phyloP scores from a whole-genome alignment of 768 basidiomycete genomes.

The Russula griseocarnosa region DNA sequence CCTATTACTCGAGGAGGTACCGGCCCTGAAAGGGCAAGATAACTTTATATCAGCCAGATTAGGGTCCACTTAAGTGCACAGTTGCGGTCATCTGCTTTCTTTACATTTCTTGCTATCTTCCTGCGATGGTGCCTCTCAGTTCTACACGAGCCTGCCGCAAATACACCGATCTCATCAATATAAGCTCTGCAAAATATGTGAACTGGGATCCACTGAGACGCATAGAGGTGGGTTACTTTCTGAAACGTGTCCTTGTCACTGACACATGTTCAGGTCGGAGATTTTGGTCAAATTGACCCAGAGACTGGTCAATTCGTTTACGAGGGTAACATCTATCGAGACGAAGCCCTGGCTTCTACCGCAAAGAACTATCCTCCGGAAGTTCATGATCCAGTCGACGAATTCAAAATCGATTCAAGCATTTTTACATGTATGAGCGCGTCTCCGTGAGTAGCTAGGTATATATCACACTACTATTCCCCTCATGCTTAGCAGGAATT shows the following conservation, averaged over 20 bases:
- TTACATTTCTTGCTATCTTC: background rate
- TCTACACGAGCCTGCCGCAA: slow-evolving; percentile 12
- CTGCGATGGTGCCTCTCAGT: slow-evolving; percentile 4
- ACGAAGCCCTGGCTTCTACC: slow-evolving; percentile 17
- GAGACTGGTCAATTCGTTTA: slow-evolving; percentile 17
- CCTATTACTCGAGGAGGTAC: no score
- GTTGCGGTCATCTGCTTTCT: background rate
- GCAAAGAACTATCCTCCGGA: slow-evolving; percentile 16
- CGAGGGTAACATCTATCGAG: slow-evolving; percentile 24
- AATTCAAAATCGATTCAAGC: slow-evolving; percentile 14
- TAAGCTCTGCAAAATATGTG: slow-evolving; percentile 11
- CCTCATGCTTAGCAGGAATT: slow-evolving; percentile 10
- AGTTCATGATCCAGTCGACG: slow-evolving; percentile 4
- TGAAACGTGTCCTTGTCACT: background rate
- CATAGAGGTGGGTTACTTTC: slow-evolving; percentile 13
- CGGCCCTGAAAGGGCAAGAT: background rate
- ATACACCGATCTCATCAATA: slow-evolving; percentile 17
- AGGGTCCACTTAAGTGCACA: background rate
- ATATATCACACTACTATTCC: background rate
- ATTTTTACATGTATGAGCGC: background rate
- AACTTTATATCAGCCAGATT: background rate
- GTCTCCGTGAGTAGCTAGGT: slow-evolving; percentile 12
- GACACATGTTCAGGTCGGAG: slow-evolving; percentile 20
- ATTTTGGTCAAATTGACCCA: slow-evolving; percentile 11
- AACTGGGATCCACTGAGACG: slow-evolving; percentile 18